These are phyloP conservation scores for Bjerkandera adusta DNA, from an alignment of 1,284 basidiomycete species.

Conservation along the genomic window DNA sequence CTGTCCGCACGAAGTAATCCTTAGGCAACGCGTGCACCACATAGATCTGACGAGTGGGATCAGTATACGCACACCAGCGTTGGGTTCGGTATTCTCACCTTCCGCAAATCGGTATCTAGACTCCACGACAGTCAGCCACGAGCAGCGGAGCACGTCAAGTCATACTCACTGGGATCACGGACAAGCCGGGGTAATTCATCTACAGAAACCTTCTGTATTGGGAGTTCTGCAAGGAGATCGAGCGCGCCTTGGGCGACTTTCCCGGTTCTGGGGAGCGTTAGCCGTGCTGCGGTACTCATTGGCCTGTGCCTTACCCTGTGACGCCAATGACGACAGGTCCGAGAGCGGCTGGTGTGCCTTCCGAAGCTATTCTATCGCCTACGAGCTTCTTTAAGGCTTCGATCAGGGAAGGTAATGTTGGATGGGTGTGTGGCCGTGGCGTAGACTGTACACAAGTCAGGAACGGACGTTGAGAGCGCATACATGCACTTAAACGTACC, in stretches of 20 bases:
- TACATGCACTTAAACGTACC: conserved; percentile 36
- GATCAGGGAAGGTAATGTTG: conserved; percentile 58
- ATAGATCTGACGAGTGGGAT: conserved; percentile 53
- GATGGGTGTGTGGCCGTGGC: conserved; percentile 76
- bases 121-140: neutral
- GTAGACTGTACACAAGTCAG: conserved; percentile 50
- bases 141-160: neutral
- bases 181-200: conserved; percentile 59
- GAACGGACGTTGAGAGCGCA: no score
- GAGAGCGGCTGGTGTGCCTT: conserved; percentile 61
- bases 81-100: conserved; percentile 31
- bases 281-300: neutral
- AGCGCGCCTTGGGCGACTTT: conserved; percentile 78
- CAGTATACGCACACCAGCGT: neutral
- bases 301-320: conserved; percentile 61
- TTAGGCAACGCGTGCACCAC: conserved; percentile 70
- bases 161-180: conserved; percentile 43
- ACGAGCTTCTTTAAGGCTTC: conserved; percentile 60
- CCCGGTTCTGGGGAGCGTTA: conserved; percentile 50
- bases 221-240: conserved; percentile 71
- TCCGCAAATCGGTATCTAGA: conserved; percentile 51
- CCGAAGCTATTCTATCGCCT: conserved; percentile 42
- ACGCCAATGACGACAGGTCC: conserved; percentile 82
- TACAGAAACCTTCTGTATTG: conserved; percentile 56
- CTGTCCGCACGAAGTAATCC: conserved; percentile 63